Percentiles rank a stretch among this genome's conserved stretches.
Conservation (phyloP, 129 eudicot species). For the Helianthus tuberosus region DNA sequence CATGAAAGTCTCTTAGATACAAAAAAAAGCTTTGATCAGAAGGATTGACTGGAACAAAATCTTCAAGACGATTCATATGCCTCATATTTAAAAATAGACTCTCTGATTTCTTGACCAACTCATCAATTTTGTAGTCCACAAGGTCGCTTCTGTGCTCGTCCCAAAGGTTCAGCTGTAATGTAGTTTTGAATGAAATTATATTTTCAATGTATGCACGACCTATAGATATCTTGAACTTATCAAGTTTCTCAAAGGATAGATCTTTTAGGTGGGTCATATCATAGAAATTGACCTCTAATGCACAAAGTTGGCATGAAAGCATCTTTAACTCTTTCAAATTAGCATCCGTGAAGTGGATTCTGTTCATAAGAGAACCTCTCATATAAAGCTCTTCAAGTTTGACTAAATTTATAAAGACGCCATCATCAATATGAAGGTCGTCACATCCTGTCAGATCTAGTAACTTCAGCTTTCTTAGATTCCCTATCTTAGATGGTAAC, state of each 20-base stretch:
- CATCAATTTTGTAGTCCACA: not conserved
- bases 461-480: constrained; percentile 1
- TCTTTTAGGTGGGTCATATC: no score
- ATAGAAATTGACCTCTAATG: not conserved
- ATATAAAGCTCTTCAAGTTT: constrained; percentile 19
- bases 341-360: not conserved
- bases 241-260: no score
- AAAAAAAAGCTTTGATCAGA: not conserved
- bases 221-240: no score
- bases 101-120: constrained; percentile 9
- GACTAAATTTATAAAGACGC: not conserved
- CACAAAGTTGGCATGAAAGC: not conserved
- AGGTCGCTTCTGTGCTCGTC: not conserved
- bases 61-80: constrained; percentile 4
- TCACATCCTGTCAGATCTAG: constrained; percentile 14
- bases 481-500: constrained; percentile 13
- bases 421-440: constrained; percentile 8
- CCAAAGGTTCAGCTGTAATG: not conserved
- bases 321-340: not conserved
- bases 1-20: not conserved
- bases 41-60: not conserved
- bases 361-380: not conserved
- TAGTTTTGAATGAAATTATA: not conserved
- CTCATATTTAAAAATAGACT: not conserved
- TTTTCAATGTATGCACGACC: no score